Base-by-base conservation (phyloP, 192 early-diverging fungal genomes). In the Coemansia sp. region DNA sequence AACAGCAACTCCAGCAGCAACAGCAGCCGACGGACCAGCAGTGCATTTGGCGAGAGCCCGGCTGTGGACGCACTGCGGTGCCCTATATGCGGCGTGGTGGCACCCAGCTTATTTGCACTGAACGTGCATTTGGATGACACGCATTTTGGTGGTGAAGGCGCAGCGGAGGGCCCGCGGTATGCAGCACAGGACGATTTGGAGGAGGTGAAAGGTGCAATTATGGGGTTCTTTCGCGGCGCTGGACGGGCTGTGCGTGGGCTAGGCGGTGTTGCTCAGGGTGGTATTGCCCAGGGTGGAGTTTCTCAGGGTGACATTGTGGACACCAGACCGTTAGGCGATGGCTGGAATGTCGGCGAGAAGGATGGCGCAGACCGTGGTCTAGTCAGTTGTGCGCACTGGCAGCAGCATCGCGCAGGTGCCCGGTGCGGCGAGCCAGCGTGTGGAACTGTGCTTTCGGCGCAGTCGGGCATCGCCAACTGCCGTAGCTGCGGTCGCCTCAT, bases 401-500 rank as follows among this genome's bases (percentile, higher is more conserved):
- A 72, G 57, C 69, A 61, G 62, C 12, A 12, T 12, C 57, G 54
- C 11, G 27, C 32, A 2, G 66, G 65, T 1, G 59, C 24, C 0
- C 64, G 74, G 5, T 76, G 74, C 52, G 57, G 62, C 24, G 60
- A 71, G 29, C 69, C 69, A 0, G 74, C 69, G 10, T 76, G 74
- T 41, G 43, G 53, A 0, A 11, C 50, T 2, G 19, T 15, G 22
- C 73, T 74, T 49, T 11, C 55, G 2, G 15, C 47, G 24, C 61
- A 66, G 14, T 58, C 37, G 7, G 39, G 59, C 15, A 54, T 23
- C 0, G 35, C 47, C 24, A 67, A 74, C 54, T 65, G 68, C 53
- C 64, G 55, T 57, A 84, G 86, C 35, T 91, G 89, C 57, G 89
- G 89, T 0, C 70, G 84, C 27, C 37, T 89, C 19, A 86, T 85